A percentile compares a stretch with the other conserved stretches of the same genome.
Conservation (phyloP, 306 rosid genomes). For the Dryas drummondii region DNA sequence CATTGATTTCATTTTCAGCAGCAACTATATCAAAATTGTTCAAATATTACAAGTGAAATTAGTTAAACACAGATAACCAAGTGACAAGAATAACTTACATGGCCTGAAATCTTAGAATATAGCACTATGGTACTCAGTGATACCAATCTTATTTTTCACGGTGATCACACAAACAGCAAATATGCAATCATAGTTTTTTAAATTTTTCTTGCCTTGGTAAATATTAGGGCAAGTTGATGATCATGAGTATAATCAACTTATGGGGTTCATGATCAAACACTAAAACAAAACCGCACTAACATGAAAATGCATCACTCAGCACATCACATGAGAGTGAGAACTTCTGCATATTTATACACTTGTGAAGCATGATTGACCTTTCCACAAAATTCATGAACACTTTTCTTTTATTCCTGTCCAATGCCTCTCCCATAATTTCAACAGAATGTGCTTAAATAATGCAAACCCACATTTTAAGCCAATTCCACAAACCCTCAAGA, state of each 20-base stretch:
- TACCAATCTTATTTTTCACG: not conserved
- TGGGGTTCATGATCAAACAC: not conserved
- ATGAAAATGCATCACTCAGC: too few relatives aligned
- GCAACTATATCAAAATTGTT: not conserved
- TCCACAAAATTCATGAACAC: too few relatives aligned
- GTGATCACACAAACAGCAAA: not conserved
- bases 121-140: not conserved
- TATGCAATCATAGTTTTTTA: not conserved
- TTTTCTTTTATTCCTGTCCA: too few relatives aligned
- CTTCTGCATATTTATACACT: too few relatives aligned
- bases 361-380: too few relatives aligned
- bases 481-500: not conserved
- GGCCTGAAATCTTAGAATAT: not conserved
- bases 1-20: not conserved
- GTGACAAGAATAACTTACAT: not conserved
- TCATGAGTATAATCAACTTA: too few relatives aligned
- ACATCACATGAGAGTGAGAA: too few relatives aligned
- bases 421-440: too few relatives aligned
- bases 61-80: not conserved
- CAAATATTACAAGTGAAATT: not conserved
- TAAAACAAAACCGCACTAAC: too few relatives aligned
- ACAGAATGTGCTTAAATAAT: too few relatives aligned
- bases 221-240: not conserved
- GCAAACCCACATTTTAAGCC: not conserved
- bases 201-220: not conserved